Conservation (phyloP, 2,329 filamentous ascomycete species). For the Canariomyces notabilis region DNA sequence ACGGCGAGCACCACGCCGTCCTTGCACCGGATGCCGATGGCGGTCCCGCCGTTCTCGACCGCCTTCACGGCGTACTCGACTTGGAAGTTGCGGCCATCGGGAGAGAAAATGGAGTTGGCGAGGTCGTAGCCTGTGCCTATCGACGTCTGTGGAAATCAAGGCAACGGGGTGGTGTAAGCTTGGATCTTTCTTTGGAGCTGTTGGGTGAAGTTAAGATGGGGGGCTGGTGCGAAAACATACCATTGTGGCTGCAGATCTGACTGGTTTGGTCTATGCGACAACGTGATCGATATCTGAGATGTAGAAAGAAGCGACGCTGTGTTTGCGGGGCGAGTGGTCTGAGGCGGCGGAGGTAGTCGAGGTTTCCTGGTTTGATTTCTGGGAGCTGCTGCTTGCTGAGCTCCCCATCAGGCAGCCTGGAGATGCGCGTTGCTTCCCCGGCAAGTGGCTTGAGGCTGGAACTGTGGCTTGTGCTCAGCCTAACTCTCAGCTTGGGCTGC, state of each 20-base stretch:
- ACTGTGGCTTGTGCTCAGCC: slow-evolving; percentile 13
- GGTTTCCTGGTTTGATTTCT: not conserved
- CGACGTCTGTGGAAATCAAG: slow-evolving; percentile 72
- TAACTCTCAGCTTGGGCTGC: slow-evolving; percentile 7
- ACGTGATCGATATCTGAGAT: not conserved
- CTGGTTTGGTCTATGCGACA: not conserved
- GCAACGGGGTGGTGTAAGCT: slow-evolving; percentile 17
- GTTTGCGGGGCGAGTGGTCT: slow-evolving; percentile 2
- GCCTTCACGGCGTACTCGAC: slow-evolving; percentile 99
- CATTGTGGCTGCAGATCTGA: slow-evolving; percentile 17
- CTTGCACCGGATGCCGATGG: slow-evolving; percentile 93
- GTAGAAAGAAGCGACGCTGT: not conserved
- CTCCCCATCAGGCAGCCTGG: slow-evolving; percentile 39
- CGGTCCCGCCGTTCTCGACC: slow-evolving; percentile 95
- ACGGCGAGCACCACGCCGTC: slow-evolving; percentile 93
- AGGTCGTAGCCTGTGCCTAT: slow-evolving; percentile 99
- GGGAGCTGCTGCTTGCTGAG: slow-evolving; percentile 17
- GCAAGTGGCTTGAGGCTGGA: slow-evolving; percentile 11
- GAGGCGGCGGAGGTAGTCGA: not conserved
- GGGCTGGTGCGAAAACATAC: slow-evolving; percentile 9
- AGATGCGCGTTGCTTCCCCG: slow-evolving; percentile 35
- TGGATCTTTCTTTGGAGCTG: slow-evolving; percentile 1
- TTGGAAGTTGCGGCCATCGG: slow-evolving; percentile 98
- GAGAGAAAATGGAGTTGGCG: slow-evolving; percentile 98
- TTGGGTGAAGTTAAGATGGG: not conserved